These are phyloP conservation scores for Termitomyces eurrhizus DNA, from an alignment of 768 basidiomycete genomes.

Conservation along the genomic window DNA sequence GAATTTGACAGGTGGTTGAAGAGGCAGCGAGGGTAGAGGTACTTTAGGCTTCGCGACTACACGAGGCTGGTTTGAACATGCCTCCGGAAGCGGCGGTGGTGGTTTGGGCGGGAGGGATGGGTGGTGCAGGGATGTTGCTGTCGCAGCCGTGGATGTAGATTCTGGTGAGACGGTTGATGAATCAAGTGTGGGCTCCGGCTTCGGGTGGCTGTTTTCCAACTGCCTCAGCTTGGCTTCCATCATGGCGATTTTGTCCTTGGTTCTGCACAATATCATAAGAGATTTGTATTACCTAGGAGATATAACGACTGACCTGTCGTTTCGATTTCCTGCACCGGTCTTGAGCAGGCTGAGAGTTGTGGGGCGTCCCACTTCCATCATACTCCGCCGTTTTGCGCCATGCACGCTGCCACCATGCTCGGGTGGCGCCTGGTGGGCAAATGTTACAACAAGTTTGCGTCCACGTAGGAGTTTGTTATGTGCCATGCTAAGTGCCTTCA, in stretches of 20 bases:
- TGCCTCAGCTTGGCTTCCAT: conserved; percentile 94
- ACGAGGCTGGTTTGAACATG: conserved; percentile 10
- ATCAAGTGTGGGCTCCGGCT: conserved; percentile 13
- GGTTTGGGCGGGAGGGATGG: conserved; percentile 44
- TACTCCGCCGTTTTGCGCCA: conserved; percentile 32
- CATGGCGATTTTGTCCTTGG: conserved; percentile 85
- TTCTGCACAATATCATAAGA: conserved; percentile 40
- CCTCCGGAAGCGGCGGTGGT: conserved; percentile 24
- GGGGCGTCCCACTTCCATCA: conserved; percentile 61
- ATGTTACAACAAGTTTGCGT: conserved; percentile 86
- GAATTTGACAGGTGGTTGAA: conserved; percentile 12
- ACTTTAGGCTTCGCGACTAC: conserved; percentile 16
- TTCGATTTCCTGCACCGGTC: conserved; percentile 48
- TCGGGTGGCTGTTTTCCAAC: conserved; percentile 49
- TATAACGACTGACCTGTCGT: conserved; percentile 41
- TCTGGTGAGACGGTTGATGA: conserved; percentile 6
- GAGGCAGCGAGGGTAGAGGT: conserved; percentile 23
- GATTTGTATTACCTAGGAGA: background rate
- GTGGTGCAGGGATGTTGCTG: conserved; percentile 20
- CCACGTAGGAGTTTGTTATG: conserved; percentile 84
- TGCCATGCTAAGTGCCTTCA: conserved; percentile 65
- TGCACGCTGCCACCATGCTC: conserved; percentile 27
- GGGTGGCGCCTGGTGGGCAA: conserved; percentile 79
- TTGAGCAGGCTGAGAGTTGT: conserved; percentile 90
- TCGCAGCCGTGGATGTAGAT: conserved; percentile 1